A percentile compares a stretch with the other conserved stretches of the same genome.
These are phyloP conservation scores for Kregervanrija fluxuum DNA, from an alignment of 805 yeast species.

Conservation along the genomic window DNA sequence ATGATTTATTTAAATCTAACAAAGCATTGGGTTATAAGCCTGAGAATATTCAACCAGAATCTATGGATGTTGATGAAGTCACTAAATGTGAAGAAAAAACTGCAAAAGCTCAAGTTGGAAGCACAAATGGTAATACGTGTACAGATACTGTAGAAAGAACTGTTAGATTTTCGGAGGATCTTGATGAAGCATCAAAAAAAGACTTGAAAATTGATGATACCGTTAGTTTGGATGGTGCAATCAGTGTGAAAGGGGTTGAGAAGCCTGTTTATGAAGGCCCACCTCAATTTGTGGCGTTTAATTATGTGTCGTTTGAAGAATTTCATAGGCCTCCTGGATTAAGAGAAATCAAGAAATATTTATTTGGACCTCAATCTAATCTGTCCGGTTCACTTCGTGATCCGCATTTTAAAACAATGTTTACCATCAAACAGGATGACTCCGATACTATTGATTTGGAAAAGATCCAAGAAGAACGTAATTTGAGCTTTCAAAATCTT, in stretches of 20 bases:
- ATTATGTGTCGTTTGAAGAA: constrained; percentile 46
- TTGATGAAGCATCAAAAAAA: not conserved
- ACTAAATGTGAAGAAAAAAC: too few species aligned
- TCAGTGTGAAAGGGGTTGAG: not conserved
- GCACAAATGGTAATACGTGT: constrained; percentile 1
- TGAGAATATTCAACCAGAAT: too few species aligned
- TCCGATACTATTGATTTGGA: constrained; percentile 21
- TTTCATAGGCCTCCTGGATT: constrained; percentile 28
- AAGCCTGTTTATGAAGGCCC: constrained; percentile 55
- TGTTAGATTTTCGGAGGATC: not conserved
- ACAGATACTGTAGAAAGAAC: not conserved
- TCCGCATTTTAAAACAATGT: constrained; percentile 41
- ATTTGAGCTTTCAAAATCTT: constrained; percentile 33
- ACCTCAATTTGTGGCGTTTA: constrained; percentile 48
- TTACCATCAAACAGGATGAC: constrained; percentile 22
- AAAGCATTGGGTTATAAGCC: too few species aligned
- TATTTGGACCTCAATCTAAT: constrained; percentile 58
- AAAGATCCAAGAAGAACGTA: constrained; percentile 18
- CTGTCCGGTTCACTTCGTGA: constrained; percentile 47
- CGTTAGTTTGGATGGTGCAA: not conserved
- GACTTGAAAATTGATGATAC: not conserved
- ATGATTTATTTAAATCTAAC: too few species aligned
- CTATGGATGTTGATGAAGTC: too few species aligned
- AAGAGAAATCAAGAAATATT: constrained; percentile 28
- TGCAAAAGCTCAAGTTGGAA: not conserved